Base-by-base conservation (phyloP, 345 rosid species). In the Diplotaxis tenuifolia region DNA sequence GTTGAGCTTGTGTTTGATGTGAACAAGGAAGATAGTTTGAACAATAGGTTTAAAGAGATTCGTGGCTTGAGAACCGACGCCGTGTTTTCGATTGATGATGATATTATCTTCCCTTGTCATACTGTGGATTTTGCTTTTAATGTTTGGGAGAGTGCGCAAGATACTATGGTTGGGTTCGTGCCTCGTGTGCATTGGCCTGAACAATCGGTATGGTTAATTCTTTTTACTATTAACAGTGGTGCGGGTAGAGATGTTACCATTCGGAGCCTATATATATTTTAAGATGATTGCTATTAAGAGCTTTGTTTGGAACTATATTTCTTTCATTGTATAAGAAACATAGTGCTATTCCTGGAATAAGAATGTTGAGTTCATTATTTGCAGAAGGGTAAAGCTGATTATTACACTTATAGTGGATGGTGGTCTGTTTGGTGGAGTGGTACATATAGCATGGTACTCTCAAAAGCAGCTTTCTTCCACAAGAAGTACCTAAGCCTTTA, bases 341-440 rank as follows among this genome's bases (percentile, higher is more conserved):
- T 25, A 25, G 1, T 25, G 28, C 4, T 25, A 2, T 25, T 2
- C 28, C 4, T 25, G 28, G 34, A 29, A 32, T 36, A 36, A 36
- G 14, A 36, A 36, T 9, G 42, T 10, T 36, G 4, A 9, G 14
- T 36, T 38, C 6, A 12, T 1, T 42, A 2, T 42, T 18, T 81
- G 82, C 91, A 94, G 97, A 82, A 79, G 54, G 88, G 78, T n/a
- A 80, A 82, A 62, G 71, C 15, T 4, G 75, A 79, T 53, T 73
- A 74, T 55, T 94, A 89, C 65, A 72, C 54, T 34, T 91, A 94
- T 81, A 85, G 86, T 34, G 98, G 98, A 62, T 94, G 98, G 98
- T 94, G 98, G 97, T 91, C 98, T 71, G 98, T 94, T 63, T 94
- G 98, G 98, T 94, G 98, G 97, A 88, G 93, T 7, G 98, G 98